phyloP scores from a whole-genome alignment of 306 rosid species.

The Trifolium fragiferum region DNA sequence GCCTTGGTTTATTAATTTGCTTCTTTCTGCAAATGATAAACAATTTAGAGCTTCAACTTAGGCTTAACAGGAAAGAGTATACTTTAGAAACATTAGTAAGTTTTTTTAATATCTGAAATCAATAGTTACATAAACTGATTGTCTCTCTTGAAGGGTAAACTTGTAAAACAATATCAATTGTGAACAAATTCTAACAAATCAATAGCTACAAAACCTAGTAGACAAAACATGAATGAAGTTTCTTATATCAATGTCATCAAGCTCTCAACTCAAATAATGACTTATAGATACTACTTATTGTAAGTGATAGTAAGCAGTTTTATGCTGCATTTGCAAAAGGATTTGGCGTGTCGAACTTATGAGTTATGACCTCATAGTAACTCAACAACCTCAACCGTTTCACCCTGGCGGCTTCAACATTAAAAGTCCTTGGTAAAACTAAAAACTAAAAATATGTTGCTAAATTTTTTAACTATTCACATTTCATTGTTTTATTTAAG shows the following conservation, averaged over 20 bases:
- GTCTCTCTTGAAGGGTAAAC: too few relatives aligned
- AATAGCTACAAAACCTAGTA: conserved; percentile 1
- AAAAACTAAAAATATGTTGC: background rate
- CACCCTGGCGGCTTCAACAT: too few relatives aligned
- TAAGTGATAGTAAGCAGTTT: background rate
- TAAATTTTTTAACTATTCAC: background rate
- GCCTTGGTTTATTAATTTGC: conserved; percentile 81
- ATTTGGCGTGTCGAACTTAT: too few relatives aligned
- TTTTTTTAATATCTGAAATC: background rate
- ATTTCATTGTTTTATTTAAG: background rate
- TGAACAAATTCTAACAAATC: too few relatives aligned
- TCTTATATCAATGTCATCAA: background rate
- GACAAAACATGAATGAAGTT: background rate
- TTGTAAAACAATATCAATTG: too few relatives aligned
- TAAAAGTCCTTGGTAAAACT: too few relatives aligned
- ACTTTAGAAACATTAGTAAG: background rate
- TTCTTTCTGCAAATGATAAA: conserved; percentile 59
- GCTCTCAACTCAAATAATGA: conserved; percentile 2
- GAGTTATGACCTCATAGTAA: background rate
- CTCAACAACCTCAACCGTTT: too few relatives aligned
- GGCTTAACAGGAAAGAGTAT: conserved; percentile 15
- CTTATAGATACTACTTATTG: background rate
- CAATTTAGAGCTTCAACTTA: conserved; percentile 29
- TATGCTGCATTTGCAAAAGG: too few relatives aligned
- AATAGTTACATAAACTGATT: background rate